Conservation (phyloP, 176 grass and related monocot genomes). For the Oryza australiensis region DNA sequence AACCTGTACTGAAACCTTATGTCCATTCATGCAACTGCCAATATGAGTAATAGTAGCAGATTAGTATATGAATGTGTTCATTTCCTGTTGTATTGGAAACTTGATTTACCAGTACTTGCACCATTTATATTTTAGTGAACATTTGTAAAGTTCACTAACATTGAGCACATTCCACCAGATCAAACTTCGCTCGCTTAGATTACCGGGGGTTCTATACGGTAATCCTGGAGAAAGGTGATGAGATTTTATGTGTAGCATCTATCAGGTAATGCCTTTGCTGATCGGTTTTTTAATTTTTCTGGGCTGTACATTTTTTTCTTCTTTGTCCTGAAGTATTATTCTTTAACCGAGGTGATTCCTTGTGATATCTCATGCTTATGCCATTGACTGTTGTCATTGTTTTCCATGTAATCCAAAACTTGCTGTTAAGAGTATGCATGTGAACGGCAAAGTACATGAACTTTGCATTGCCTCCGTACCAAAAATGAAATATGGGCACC, state of each 20-base stretch:
- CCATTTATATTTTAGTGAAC: neutral
- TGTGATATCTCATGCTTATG: slow-evolving; percentile 1
- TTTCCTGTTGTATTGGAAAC: slow-evolving; percentile 2
- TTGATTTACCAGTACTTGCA: neutral
- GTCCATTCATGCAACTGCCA: neutral
- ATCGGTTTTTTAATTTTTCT: neutral
- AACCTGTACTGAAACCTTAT: slow-evolving; percentile 9
- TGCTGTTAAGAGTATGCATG: neutral
- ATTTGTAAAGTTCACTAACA: slow-evolving; percentile 8
- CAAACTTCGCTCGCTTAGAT: slow-evolving; percentile 68
- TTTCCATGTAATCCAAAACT: neutral
- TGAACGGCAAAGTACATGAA: neutral
- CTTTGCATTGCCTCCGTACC: neutral
- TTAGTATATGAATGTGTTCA: neutral
- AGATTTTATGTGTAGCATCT: slow-evolving; percentile 60
- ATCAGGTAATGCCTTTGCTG: slow-evolving; percentile 58
- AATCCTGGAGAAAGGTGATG: slow-evolving; percentile 73
- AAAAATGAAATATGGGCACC: slow-evolving; percentile 1
- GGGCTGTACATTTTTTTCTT: neutral
- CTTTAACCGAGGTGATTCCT: neutral
- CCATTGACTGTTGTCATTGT: neutral
- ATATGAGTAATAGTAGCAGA: slow-evolving; percentile 8
- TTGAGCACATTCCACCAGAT: slow-evolving; percentile 43
- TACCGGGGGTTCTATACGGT: slow-evolving; percentile 77
- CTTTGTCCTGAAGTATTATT: neutral